phyloP scores from a whole-genome alignment of 768 basidiomycete genomes.

The Gloeopeniophorella convolvens region DNA sequence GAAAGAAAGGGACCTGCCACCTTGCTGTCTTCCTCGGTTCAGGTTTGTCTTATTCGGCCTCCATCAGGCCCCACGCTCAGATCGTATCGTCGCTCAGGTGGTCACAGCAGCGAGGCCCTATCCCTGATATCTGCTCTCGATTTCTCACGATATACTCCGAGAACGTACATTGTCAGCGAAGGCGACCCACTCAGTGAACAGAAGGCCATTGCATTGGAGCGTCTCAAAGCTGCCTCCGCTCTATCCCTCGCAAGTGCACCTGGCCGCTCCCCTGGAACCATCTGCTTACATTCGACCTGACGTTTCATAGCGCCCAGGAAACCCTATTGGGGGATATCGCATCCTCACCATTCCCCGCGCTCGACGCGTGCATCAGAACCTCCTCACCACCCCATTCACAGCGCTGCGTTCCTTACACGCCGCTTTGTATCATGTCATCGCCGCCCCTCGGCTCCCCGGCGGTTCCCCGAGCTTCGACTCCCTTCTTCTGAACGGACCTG shows the following conservation, averaged over 20 bases:
- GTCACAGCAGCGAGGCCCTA: conserved; percentile 88
- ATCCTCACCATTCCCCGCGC: conserved; percentile 79
- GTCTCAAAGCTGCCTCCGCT: conserved; percentile 25
- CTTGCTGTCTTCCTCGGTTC: conserved; percentile 92
- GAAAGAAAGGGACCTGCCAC: conserved; percentile 29
- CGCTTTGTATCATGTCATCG: conserved; percentile 55
- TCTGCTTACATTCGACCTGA: neutral
- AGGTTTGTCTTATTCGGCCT: conserved; percentile 41
- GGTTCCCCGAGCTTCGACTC: conserved; percentile 53
- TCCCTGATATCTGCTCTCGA: conserved; percentile 66
- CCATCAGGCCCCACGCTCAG: conserved; percentile 12
- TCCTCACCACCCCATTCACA: conserved; percentile 63
- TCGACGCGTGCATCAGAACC: conserved; percentile 75
- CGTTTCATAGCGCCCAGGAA: conserved; percentile 1
- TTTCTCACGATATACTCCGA: conserved; percentile 63
- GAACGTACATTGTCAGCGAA: conserved; percentile 76
- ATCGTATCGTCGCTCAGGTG: conserved; percentile 47
- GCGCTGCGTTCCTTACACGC: conserved; percentile 52
- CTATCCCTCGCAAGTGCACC: conserved; percentile 19
- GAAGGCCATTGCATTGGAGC: conserved; percentile 66
- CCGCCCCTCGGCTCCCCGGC: conserved; percentile 36
- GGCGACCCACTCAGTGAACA: conserved; percentile 74
- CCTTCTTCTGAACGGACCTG: conserved; percentile 89
- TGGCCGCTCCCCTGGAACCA: neutral
- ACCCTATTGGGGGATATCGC: conserved; percentile 30